Evolutionary conservation across 306 rosid genomes (phyloP), one percentile per base, ranked within the genome.

Genomic region (Boehmeria nivea): DNA sequence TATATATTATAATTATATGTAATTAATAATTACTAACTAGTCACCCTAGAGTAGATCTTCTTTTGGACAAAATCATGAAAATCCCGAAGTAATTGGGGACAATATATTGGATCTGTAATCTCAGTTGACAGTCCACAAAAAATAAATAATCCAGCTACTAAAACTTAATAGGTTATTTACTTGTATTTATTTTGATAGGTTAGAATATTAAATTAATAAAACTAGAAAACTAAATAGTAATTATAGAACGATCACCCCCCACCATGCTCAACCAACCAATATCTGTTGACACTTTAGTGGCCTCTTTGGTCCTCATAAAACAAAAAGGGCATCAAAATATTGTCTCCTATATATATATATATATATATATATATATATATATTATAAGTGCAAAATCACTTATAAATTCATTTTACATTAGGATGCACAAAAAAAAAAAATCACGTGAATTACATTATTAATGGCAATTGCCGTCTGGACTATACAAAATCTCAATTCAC

Each of bases 181-280:
- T 40, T 31, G 48, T 12, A 51, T 60, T 52, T 42, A 20, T 9
- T 43, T 51, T 60, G 62, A 36, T 24, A 17, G 57, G 51, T 53
- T 40, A 34, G 34, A 24, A 20, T 60, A 52, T 44, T 53, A 45
- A 34, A 14, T 52, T 42, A 40, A 40, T n/a, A 40, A 11, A 14
- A 52, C 21, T 24, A 46, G 10, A 27, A 18, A 24, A 23, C 9
- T 16, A 40, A 60, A 33, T 6, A n/a, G 27, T 24, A 39, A 22
- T 23, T 37, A 44, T 52, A 19, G 18, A 40, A 10, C 44, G 12
- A 50, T 4, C 5, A 3, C 17, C 8, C 40, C 55, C 39, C 37
- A 52, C 36, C 51, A 13, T 15, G 21, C 48, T 34, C 21, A 17
- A n/a, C 36, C 33, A 20, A 19, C 57, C 43, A 12, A 11, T 9